phyloP scores from a whole-genome alignment of 176 grass and related monocot species.

The Otatea glauca region DNA sequence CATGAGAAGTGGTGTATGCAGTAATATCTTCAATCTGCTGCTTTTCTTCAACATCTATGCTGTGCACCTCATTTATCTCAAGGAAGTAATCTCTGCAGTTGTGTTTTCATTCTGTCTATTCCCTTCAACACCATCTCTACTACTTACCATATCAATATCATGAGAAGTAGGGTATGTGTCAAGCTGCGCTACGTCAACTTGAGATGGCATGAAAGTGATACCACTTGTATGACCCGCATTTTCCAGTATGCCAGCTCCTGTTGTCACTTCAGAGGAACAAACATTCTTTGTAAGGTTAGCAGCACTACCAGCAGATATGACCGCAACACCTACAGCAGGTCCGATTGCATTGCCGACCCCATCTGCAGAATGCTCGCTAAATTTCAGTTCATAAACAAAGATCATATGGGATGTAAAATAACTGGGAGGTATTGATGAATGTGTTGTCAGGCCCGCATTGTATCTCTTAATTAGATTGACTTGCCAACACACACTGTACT shows the following conservation, averaged over 20 bases:
- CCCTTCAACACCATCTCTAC: constrained; percentile 11
- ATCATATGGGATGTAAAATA: not conserved
- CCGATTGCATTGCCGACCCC: not conserved
- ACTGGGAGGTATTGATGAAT: not conserved
- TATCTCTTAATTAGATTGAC: not conserved
- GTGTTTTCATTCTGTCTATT: constrained; percentile 3
- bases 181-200: constrained; percentile 22
- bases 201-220: constrained; percentile 24
- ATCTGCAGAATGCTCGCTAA: constrained; percentile 38
- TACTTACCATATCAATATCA: constrained; percentile 15
- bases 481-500: not conserved
- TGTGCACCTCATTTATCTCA: not conserved
- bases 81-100: not conserved
- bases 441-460: not conserved
- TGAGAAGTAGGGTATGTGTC: constrained; percentile 1
- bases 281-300: constrained; percentile 9
- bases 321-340: not conserved
- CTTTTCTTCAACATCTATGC: constrained; percentile 33
- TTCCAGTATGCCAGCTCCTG: not conserved
- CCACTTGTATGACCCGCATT: constrained; percentile 20
- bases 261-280: constrained; percentile 7
- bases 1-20: constrained; percentile 1
- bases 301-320: not conserved
- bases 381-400: constrained; percentile 23
- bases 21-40: constrained; percentile 10